Evolutionary conservation across 2,329 filamentous ascomycete species (phyloP), one percentile per base, ranked within the genome.

Genomic region (Trichoderma guizhouense): DNA sequence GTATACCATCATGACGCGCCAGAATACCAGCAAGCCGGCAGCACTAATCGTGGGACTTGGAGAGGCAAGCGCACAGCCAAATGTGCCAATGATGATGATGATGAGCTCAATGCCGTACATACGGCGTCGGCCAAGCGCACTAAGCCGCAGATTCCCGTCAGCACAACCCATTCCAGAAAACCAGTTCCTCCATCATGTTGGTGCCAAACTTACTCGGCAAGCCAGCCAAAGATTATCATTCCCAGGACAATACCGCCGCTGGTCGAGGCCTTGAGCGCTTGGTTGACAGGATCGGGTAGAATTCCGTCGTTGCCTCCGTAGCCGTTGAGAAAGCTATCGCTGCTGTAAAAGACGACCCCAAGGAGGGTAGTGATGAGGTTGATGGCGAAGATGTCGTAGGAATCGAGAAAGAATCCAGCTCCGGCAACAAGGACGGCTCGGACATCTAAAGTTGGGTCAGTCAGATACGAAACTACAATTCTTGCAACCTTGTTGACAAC

Each of bases 101-200:
- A 89, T 89, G 64, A 94, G 81, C 79, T 94, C 92, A 32, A 94
- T 85, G 63, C 93, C 93, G 78, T 96, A 96, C 91, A 97, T 95
- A 75, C 88, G 89, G 79, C 93, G 90, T 55, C 93, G 89, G 60
- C 93, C 93, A 71, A 93, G 86, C 4, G 88, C 85, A 82, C 81
- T 83, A 57, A 57, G 18, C n/a, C 39, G 28, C 14, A 53, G 26
- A 30, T 30, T n/a, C 26, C 24, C 18, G 61, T 72, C 53, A 72
- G 71, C 55, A 69, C 30, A 28, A 26, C 28, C 28, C 12, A 11
- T 47, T 7, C 30, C 5, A 9, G 21, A 12, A 30, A 61, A 15
- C 3, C 57, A 32, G 36, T n/a, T 60, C 36, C 8, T 53, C 30
- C 53, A 36, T 21, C 32, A 7, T 32, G 21, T 60, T n/a, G 64